Base-by-base conservation (phyloP, 2,329 filamentous ascomycete genomes). In the Claviceps pazoutovae region DNA sequence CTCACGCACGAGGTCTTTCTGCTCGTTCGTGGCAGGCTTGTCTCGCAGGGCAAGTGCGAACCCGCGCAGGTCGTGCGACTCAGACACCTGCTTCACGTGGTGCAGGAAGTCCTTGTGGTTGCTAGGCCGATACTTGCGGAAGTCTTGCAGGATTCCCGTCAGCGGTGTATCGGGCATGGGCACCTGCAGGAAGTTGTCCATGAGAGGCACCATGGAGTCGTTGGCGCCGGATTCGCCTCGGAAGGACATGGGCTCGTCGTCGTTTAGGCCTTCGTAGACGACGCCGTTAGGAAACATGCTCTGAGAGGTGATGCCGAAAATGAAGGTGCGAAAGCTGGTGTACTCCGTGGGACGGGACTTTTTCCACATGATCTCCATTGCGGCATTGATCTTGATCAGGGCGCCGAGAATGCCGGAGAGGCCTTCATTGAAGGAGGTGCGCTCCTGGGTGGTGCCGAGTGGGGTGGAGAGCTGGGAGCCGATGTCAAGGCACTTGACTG, bases 281-380 rank as follows among this genome's bases (percentile, higher is more conserved):
- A 96, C 91, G 8, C 91, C 91, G 56, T 90, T 74, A 8, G 90
- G 90, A 68, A 96, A 96, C 89, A 96, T 95, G 61, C 82, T 84
- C 69, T 96, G 90, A 47, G 80, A 85, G 1, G 88, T 94, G 68
- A 96, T 95, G 60, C 91, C 91, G 63, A 95, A 95, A 71, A 96
- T 96, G 73, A 96, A 96, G 11, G 91, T 95, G 42, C 90, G 85
- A 79, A 95, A 96, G 59, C 80, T 84, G 54, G 86, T 88, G 71
- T 96, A 96, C 58, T 88, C 80, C 17, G 78, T 76, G 2, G 90
- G 90, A 60, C 86, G 86, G 52, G 86, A 93, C 66, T 89, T 87
- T 54, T 76, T 77, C 91, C 90, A 96, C 91, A 97, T 97, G 23
- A 73, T 78, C 64, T 93, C 88, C 88, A 94, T 94, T 56, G 83